These are phyloP conservation scores for Pseudofabraea citricarpa DNA, from an alignment of 2,329 filamentous ascomycete genomes.

Conservation along the genomic window DNA sequence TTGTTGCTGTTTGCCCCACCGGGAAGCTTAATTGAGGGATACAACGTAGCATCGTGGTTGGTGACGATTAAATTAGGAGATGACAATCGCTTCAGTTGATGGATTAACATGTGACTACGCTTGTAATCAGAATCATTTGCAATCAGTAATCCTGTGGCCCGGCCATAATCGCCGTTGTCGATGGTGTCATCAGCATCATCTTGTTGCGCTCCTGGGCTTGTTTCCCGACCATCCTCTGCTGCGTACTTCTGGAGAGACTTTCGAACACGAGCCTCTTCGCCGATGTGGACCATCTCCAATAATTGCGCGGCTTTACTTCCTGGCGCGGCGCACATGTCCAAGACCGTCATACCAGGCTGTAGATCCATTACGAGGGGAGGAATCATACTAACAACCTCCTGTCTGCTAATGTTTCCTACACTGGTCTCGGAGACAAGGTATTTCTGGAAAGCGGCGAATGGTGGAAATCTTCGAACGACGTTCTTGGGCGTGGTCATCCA, in stretches of 20 bases:
- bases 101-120: constrained; percentile 92
- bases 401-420: constrained; percentile 94
- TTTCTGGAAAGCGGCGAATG: constrained; percentile 93
- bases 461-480: constrained; percentile 86
- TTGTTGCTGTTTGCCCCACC: constrained; percentile 51
- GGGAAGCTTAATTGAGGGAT: constrained; percentile 81
- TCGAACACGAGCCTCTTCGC: constrained; percentile 81
- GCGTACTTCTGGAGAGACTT: constrained; percentile 63
- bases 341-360: constrained; percentile 82
- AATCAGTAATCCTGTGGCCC: constrained; percentile 85
- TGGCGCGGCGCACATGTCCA: constrained; percentile 94
- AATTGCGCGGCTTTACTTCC: constrained; percentile 96
- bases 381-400: constrained; percentile 99
- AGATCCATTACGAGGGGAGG: constrained; percentile 91
- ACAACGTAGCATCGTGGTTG: constrained; percentile 95
- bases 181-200: constrained; percentile 43
- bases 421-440: constrained; percentile 97
- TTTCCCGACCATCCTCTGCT: constrained; percentile 52
- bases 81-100: constrained; percentile 94
- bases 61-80: constrained; percentile 96
- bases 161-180: constrained; percentile 69
- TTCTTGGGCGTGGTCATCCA: constrained; percentile 98
- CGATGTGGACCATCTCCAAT: constrained; percentile 87
- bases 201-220: constrained; percentile 42
- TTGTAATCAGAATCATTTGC: constrained; percentile 98